Evolutionary conservation across 352 stramenopile genomes (phyloP), one percentile per base, ranked within the genome.

Genomic region (Elongisporangium prolatum): DNA sequence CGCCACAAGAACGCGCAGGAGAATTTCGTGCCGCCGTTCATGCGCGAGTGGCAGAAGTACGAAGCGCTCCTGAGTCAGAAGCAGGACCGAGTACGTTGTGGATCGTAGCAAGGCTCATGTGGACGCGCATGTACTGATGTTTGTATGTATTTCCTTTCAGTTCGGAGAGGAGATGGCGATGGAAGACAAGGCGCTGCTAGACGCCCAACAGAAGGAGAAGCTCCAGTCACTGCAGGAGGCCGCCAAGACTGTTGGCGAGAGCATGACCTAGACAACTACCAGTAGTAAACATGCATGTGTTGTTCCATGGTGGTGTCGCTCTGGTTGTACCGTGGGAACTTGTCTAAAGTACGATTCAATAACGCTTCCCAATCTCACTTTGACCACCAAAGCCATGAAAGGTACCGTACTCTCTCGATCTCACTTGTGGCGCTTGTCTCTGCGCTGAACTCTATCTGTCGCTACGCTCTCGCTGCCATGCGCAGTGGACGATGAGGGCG

Each of bases 11-110:
- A 74, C 52, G 84, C 82, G 6, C 74, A 78, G 52, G 53, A 71
- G 50, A 87, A 93, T 64, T 95, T 91, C 54, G 80, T 95, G 50
- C 68, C 74, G 64, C 72, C 77, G 21, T 95, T 95, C 51, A 50
- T 93, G 61, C 67, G 61, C 25, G 86, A 95, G 62, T 95, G 86
- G 86, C 66, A 88, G 54, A 61, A 88, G 63, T 95, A 95, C 61
- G 79, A 70, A 44, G 54, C 57, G 24, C 61, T 75, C 59, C 75
- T 94, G 67, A 55, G 24, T 11, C 59, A 74, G 24, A 81, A 88
- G 64, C 51, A 80, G 37, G 67, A 89, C 52, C 69, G 70, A 54
- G 71, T 84, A 40, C 20, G 74, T 65, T 34, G 18, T n/a, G 17
- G 21, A 4, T 37, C 9, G 24, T 57, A 7, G 22, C 22, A 11